Evolutionary conservation across 2,329 filamentous ascomycete genomes (phyloP), one percentile per base, ranked within the genome.

Genomic region (Corinectria fuckeliana): DNA sequence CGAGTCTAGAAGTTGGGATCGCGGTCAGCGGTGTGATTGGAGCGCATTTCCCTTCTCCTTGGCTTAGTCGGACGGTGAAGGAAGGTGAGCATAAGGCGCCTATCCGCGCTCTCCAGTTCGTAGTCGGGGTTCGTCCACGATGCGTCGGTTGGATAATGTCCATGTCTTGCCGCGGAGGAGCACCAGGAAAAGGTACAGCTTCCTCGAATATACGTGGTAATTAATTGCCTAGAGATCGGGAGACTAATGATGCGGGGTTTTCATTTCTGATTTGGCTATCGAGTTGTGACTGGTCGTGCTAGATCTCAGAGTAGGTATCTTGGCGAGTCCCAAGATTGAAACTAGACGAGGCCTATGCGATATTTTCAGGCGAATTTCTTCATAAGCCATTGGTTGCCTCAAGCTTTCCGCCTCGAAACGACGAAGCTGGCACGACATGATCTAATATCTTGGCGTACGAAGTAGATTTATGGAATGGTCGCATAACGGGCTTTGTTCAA

Each of bases 11-110:
- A 54, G 56, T 56, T 39, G 38, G 41, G 44, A 49, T 60, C 34
- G 23, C 49, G 53, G 32, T 48, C 28, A 20, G 28, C 39, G 5
- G 42, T 30, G 41, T 60, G 49, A 57, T 60, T 57, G 58, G 58
- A 52, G 58, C 49, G 58, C 53, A 57, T 53, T n/a, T 56, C 26
- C 13, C n/a, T 28, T 42, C 14, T 34, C 13, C 25, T 28, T 20
- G 48, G 48, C 30, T 36, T 26, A 28, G 13, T 20, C 23, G 23
- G 10, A 16, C n/a, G 41, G 4, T 20, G 23, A 21, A n/a, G n/a
- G 32, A 14, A 32, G 16, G 25, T 32, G 21, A 5, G 23, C 8
- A 20, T 21, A 21, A n/a, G 5, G 8, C 23, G 36, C 28, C 23
- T 13, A 4, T 14, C 42, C 10, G 9, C 9, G 25, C n/a, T 45